Evolutionary conservation across 2,329 filamentous ascomycete genomes (phyloP), one percentile per base, ranked within the genome.

Genomic region (Aspergillus niger): DNA sequence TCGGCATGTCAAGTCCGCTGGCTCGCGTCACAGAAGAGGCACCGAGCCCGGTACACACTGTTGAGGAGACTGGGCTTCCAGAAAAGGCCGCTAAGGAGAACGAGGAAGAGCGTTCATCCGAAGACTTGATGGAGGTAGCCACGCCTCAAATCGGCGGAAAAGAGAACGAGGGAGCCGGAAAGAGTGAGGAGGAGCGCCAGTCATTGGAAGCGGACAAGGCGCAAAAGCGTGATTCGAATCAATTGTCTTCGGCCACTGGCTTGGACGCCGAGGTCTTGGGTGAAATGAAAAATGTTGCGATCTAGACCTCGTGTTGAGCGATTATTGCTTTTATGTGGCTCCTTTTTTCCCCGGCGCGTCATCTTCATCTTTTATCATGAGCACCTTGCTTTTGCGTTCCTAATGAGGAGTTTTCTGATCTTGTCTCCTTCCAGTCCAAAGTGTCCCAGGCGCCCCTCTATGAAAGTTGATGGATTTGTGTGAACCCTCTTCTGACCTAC

Each of bases 231-330:
- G 68, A 74, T 55, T 68, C 69, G 20, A 70, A 70, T 10, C 68
- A 67, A 44, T 68, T 60, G 55, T 65, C 73, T 13, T 66, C 72
- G 52, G 67, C 64, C 32, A 70, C 63, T 32, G 57, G 59, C 60
- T 68, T 74, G 66, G 78, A 76, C 53, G 73, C 69, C 38, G 77
- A 74, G 66, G 77, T 73, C 61, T 72, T 78, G 58, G 78, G 76
- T 52, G 79, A 80, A 66, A 81, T 81, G 79, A 81, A 80, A 69
- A 81, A 76, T 62, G 77, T 81, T 65, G 73, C 76, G 39, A 80
- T 80, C 58, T 80, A 76, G 67, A 64, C 44, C 60, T 59, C 52
- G 51, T 53, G 63, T 59, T 43, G 51, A 58, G 54, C 17, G 39
- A 39, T 63, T 38, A 57, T 61, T 60, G 62, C 39, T 55, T 30